Base-by-base conservation (phyloP, 2,329 filamentous ascomycete genomes). In the Diaporthe citriasiana region DNA sequence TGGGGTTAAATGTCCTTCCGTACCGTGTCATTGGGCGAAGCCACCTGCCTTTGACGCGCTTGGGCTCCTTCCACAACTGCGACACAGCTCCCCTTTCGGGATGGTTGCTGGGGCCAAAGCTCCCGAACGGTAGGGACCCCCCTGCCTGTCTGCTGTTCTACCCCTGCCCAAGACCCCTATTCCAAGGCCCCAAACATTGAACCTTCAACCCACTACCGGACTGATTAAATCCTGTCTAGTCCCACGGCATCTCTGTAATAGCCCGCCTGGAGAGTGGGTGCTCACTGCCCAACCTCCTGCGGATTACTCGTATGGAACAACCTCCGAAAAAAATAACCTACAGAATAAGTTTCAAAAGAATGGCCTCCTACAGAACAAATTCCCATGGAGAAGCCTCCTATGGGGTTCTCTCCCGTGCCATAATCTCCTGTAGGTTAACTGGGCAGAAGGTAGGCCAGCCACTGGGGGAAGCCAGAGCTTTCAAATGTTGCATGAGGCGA, bases 81-180 rank as follows among this genome's bases (percentile, higher is more conserved):
- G 25, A 60, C 38, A n/a, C 38, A 60, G 25, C 59, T 66, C 60
- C 40, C 42, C 19, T 51, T 50, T 35, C 42, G 60, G 42, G n/a
- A 66, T 50, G 60, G 42, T 35, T 33, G 60, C 27, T 50, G 60
- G 60, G 60, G 63, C 27, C 63, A 51, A 38, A 66, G 63, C 63
- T 68, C 63, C 45, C 6, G 3, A 2, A 2, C 3, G 33, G 45
- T 40, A 68, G 33, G 63, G 63, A 9, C 1, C 33, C 33, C 63
- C 63, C 63, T 68, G 63, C 63, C 63, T 53, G 63, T 68, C 63
- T 53, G 15, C 15, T 35, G 30, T 25, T 17, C 13, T 4, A 19
- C 33, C 63, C 63, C 45, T 68, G 63, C 33, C 1, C 22, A 13
- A 51, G 63, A 68, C 63, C 63, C 63, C 63, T 68, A 53, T 68